Base-by-base conservation (phyloP, 176 grass and related monocot species). In the Elaeis guineensis region DNA sequence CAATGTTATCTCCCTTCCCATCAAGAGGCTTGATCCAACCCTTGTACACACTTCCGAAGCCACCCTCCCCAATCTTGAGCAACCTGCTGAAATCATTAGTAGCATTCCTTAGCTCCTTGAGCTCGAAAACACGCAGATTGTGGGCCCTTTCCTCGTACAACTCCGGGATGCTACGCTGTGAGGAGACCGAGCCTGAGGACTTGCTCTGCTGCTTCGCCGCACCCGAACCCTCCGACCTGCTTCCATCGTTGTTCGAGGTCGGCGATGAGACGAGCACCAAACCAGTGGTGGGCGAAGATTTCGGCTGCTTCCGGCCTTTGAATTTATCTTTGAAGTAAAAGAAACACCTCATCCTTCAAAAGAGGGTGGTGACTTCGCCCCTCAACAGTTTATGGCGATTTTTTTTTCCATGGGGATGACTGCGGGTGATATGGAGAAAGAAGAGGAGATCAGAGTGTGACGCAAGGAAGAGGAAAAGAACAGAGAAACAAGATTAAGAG, bases 21-120 rank as follows among this genome's bases (percentile, higher is more conserved):
- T 77, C 73, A 17, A 57, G 67, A 49, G 74, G 61, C 17, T 75
- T 80, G 52, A 91, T 57, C 21, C 64, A 66, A 51, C 87, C 87
- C 72, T 83, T 91, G 62, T 91, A 91, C 35, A 86, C 83, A 48
- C 87, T 86, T 12, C 87, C 87, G 26, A 91, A 91, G 0, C 87
- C 87, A 24, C 87, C 82, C 73, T 91, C 82, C 23, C 87, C 87
- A 56, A 91, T 17, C 79, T 91, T 91, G 50, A 86, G 76, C 60
- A 91, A 60, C 28, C 79, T 80, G 77, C 72, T 86, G 73, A 86
- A 91, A 63, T 86, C 72, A 50, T 59, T 79, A 56, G 87, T 91
- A 39, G 83, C 83, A 44, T 63, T 32, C 20, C 57, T 70, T 52
- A 91, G 83, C 72, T 91, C 87, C 69, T 75, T 80, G 54, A 86